These are phyloP conservation scores for Pseudocercospora cruenta DNA, from an alignment of 2,329 filamentous ascomycete genomes.

Conservation along the genomic window DNA sequence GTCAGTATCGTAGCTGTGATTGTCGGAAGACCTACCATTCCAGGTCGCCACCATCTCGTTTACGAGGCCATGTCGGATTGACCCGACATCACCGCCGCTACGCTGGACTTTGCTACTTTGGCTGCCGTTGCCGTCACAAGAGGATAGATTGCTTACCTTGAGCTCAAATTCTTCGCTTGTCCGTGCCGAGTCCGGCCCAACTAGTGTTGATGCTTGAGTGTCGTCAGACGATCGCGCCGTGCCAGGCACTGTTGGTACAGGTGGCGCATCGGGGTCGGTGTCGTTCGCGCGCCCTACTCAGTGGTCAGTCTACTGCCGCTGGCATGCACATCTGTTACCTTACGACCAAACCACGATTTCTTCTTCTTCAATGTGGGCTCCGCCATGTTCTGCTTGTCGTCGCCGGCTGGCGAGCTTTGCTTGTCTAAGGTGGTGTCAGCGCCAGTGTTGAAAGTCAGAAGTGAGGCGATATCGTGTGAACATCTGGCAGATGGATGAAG, in stretches of 20 bases:
- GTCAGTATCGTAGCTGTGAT: neutral
- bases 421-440: slow-evolving; percentile 8
- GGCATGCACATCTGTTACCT: neutral
- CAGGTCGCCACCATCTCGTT: neutral
- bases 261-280: neutral
- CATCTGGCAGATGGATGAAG: neutral
- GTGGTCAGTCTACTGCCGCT: neutral
- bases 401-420: neutral
- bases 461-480: slow-evolving; percentile 10
- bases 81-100: neutral
- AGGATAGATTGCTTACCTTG: neutral
- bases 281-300: neutral
- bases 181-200: neutral
- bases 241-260: neutral
- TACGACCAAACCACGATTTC: slow-evolving; percentile 10
- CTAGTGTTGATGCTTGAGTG: neutral
- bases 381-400: slow-evolving; percentile 4
- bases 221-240: neutral
- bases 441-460: neutral
- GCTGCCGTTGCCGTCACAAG: neutral
- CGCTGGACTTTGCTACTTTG: neutral
- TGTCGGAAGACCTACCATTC: neutral
- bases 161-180: slow-evolving; percentile 1
- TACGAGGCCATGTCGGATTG: neutral
- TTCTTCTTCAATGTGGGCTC: slow-evolving; percentile 3